Percentiles rank a stretch among this genome's conserved stretches.
phyloP scores from a whole-genome alignment of 129 eudicot species.

The Flaveria brownii region DNA sequence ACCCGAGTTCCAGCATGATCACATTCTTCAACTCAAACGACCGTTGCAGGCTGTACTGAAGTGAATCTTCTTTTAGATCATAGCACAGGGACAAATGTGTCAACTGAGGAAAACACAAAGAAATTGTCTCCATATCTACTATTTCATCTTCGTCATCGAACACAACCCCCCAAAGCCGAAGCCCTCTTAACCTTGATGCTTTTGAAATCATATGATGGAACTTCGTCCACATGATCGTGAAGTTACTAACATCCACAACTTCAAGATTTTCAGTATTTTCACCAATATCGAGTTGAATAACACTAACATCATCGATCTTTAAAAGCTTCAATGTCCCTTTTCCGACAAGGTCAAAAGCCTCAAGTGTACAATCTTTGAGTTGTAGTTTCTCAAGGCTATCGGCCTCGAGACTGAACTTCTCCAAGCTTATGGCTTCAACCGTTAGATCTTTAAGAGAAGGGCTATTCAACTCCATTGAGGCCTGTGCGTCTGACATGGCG shows the following conservation, averaged over 20 bases:
- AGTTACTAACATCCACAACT: slow-evolving; percentile 89
- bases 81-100: slow-evolving; percentile 70
- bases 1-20: slow-evolving; percentile 74
- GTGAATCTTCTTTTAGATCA: slow-evolving; percentile 64
- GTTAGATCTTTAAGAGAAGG: slow-evolving; percentile 61
- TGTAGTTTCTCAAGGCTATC: slow-evolving; percentile 76
- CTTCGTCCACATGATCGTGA: slow-evolving; percentile 90
- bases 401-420: slow-evolving; percentile 76
- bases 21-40: slow-evolving; percentile 64
- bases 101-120: slow-evolving; percentile 65
- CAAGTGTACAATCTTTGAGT: slow-evolving; percentile 85
- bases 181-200: slow-evolving; percentile 64
- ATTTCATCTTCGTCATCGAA: slow-evolving; percentile 91
- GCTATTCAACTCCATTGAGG: slow-evolving; percentile 72
- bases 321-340: slow-evolving; percentile 66
- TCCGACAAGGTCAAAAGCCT: slow-evolving; percentile 73
- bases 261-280: slow-evolving; percentile 84
- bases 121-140: slow-evolving; percentile 77
- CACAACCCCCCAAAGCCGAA: slow-evolving; percentile 87
- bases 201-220: slow-evolving; percentile 81
- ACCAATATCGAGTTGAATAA: slow-evolving; percentile 86
- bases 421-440: slow-evolving; percentile 81
- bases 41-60: slow-evolving; percentile 66
- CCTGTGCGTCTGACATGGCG: slow-evolving; percentile 87
- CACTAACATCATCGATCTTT: slow-evolving; percentile 90